A percentile compares a stretch with the other conserved stretches of the same genome.
These are phyloP conservation scores for Clavariopsis aquatica DNA, from an alignment of 495 filamentous ascomycete genomes.

Conservation along the genomic window DNA sequence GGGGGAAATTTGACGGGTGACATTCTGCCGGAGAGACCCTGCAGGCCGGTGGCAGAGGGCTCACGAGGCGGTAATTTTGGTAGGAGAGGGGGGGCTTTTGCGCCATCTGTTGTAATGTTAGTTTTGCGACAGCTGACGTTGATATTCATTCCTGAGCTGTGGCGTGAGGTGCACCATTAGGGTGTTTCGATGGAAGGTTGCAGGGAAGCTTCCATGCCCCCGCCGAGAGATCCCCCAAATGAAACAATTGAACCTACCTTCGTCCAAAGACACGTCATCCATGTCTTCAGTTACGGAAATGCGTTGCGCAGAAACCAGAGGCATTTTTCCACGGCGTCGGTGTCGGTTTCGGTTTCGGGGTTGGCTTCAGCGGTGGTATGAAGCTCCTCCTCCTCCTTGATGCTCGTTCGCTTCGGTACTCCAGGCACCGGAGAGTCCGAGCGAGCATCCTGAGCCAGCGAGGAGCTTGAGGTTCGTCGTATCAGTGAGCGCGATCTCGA, in stretches of 20 bases:
- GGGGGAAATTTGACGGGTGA: conserved; percentile 37
- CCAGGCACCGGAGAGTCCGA: conserved; percentile 29
- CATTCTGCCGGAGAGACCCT: conserved; percentile 35
- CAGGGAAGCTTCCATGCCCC: not conserved
- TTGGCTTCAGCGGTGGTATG: not conserved
- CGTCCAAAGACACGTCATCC: conserved; percentile 40
- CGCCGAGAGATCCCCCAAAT: not conserved
- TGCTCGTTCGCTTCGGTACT: conserved; percentile 13
- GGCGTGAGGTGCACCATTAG: not conserved
- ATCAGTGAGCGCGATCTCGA: conserved; percentile 32
- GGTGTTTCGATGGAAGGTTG: not conserved
- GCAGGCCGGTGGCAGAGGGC: conserved; percentile 19
- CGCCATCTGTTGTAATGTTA: conserved; percentile 22
- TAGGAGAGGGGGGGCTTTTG: conserved; percentile 19
- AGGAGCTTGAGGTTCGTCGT: conserved; percentile 25
- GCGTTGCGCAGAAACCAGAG: conserved; percentile 30
- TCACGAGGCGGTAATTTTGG: conserved; percentile 37
- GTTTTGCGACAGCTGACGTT: conserved; percentile 1
- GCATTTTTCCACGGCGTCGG: conserved; percentile 23
- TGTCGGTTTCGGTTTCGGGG: not conserved
- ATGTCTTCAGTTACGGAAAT: conserved; percentile 38
- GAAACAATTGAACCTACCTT: conserved; percentile 27
- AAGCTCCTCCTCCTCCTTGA: not conserved
- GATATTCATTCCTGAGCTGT: not conserved
- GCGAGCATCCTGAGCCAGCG: conserved; percentile 14